Evolutionary conservation across 2,329 filamentous ascomycete species (phyloP).

Genomic region (Rhinocladiella similis): DNA sequence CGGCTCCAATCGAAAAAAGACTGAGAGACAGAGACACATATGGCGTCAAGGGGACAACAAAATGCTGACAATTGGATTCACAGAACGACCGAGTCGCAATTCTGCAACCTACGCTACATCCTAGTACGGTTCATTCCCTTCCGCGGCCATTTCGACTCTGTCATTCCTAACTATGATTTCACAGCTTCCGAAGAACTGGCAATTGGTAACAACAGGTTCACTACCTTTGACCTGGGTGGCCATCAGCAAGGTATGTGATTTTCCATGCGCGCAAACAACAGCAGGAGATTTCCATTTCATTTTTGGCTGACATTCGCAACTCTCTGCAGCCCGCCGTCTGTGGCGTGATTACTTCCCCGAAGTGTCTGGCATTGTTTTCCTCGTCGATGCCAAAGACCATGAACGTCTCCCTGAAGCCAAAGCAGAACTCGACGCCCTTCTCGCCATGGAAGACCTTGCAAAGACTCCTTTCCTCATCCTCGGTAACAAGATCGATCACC

Average conservation of each 20-base stretch:
- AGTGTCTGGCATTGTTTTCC: constrained; percentile 94
- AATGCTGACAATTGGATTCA: background rate
- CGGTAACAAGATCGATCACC: constrained; percentile 99
- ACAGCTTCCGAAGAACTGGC: constrained; percentile 86
- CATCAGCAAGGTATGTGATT: constrained; percentile 72
- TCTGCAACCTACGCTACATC: constrained; percentile 86
- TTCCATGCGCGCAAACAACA: constrained; percentile 37
- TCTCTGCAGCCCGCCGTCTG: constrained; percentile 71
- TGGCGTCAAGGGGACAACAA: background rate
- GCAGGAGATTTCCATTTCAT: constrained; percentile 27
- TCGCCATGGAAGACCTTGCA: constrained; percentile 93
- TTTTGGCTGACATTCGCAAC: background rate
- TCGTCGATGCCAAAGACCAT: constrained; percentile 95
- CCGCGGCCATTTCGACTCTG: background rate
- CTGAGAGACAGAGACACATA: constrained; percentile 1
- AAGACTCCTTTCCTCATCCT: constrained; percentile 96
- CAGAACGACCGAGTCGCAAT: constrained; percentile 92
- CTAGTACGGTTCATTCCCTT: constrained; percentile 61
- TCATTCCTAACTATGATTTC: background rate
- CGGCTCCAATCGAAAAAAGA: constrained; percentile 2
- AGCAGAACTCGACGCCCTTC: constrained; percentile 91
- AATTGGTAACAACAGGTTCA: constrained; percentile 92
- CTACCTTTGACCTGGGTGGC: constrained; percentile 89
- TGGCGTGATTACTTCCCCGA: constrained; percentile 98
- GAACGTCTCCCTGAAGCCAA: constrained; percentile 94